Evolutionary conservation across 1,284 basidiomycete species (phyloP).

Genomic region (Phylloboletellus chloephorus): DNA sequence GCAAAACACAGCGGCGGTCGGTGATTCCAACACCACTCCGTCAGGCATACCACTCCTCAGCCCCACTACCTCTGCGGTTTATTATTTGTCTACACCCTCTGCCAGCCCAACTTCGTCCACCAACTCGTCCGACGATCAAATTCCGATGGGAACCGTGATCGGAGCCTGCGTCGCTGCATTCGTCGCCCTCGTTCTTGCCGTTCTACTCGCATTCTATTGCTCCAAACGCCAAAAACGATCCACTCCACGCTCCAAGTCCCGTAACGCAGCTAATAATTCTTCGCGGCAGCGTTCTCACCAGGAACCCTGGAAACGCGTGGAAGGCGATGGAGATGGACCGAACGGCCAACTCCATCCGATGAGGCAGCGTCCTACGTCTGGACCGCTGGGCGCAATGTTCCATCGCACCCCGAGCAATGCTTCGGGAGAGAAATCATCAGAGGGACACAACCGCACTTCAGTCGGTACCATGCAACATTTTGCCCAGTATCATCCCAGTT

Average conservation of each 20-base stretch:
- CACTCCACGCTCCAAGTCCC: constrained; percentile 14
- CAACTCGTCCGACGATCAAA: constrained; percentile 25
- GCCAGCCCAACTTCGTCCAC: constrained; percentile 13
- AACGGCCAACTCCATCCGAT: constrained; percentile 30
- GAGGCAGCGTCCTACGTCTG: constrained; percentile 38
- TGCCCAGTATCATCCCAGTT: constrained; percentile 40
- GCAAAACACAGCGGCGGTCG: constrained; percentile 16
- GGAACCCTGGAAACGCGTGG: constrained; percentile 45
- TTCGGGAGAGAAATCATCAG: constrained; percentile 40
- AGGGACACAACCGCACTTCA: constrained; percentile 26
- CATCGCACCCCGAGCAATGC: constrained; percentile 33
- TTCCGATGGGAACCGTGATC: constrained; percentile 46
- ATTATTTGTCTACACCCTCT: constrained; percentile 13
- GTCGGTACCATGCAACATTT: constrained; percentile 31
- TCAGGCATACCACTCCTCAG: constrained; percentile 17
- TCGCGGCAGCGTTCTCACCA: constrained; percentile 39
- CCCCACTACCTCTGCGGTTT: constrained; percentile 2
- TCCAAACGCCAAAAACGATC: constrained; percentile 40
- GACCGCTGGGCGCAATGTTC: constrained; percentile 55
- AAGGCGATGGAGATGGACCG: constrained; percentile 41
- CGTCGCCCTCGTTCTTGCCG: constrained; percentile 39
- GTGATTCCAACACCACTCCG: background rate
- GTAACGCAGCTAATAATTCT: constrained; percentile 33
- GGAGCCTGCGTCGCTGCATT: constrained; percentile 50
- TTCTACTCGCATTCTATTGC: constrained; percentile 44